A percentile compares a stretch with the other conserved stretches of the same genome.
Evolutionary conservation across 2,329 filamentous ascomycete species (phyloP).

Genomic region (Aspergillus ruber): DNA sequence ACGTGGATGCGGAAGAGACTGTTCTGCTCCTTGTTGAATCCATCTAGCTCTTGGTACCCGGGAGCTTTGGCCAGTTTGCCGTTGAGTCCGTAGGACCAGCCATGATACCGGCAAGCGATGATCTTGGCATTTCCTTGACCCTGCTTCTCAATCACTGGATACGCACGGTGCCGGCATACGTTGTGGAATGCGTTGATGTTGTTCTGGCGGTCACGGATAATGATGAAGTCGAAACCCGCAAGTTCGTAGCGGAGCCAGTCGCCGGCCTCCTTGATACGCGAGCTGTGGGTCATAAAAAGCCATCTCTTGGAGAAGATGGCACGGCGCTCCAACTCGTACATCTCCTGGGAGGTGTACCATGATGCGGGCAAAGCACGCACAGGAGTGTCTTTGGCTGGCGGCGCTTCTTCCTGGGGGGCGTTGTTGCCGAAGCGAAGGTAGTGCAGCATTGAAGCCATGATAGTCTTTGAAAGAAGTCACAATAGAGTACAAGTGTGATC

Average conservation of each 20-base stretch:
- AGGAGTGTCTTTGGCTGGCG: not conserved
- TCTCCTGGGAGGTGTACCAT: conserved; percentile 1
- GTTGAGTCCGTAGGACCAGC: conserved; percentile 2
- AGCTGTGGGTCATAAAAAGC: conserved; percentile 2
- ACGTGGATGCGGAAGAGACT: conserved; percentile 49
- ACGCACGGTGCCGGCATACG: conserved; percentile 29
- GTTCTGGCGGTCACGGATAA: conserved; percentile 42
- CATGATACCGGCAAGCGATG: conserved; percentile 1
- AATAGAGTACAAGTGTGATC: not conserved
- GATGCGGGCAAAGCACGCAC: conserved; percentile 2
- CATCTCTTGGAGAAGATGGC: conserved; percentile 2
- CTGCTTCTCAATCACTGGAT: conserved; percentile 1
- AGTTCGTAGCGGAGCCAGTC: conserved; percentile 50
- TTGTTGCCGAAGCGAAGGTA: conserved; percentile 1
- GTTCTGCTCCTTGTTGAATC: conserved; percentile 36
- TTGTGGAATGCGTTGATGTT: conserved; percentile 54
- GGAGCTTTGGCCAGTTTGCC: conserved; percentile 1
- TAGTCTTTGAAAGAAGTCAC: not conserved
- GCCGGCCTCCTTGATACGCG: conserved; percentile 33
- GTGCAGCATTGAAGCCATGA: conserved; percentile 1
- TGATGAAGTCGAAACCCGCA: conserved; percentile 49
- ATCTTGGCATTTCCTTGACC: conserved; percentile 1
- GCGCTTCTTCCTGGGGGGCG: not conserved
- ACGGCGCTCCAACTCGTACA: conserved; percentile 1
- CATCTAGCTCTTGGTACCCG: not conserved